Percentiles rank a stretch among this genome's conserved stretches.
phyloP scores from a whole-genome alignment of 2,329 filamentous ascomycete genomes.

The Nigrograna mackinnonii region DNA sequence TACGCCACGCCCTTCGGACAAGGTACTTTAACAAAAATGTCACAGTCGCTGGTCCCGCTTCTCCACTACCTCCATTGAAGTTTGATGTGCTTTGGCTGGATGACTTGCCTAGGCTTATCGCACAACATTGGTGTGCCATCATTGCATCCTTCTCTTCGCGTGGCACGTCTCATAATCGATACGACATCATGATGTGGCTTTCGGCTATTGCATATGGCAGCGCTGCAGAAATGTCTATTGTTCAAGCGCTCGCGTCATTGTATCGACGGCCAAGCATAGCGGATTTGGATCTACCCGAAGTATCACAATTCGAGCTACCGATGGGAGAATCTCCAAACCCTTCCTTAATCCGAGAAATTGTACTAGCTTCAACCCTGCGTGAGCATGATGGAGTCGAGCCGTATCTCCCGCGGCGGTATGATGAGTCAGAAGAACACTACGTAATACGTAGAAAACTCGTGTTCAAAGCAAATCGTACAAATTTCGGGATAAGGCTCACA shows the following conservation, averaged over 20 bases:
- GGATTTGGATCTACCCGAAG: not conserved
- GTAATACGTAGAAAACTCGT: too few relatives aligned
- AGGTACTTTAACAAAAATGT: not conserved
- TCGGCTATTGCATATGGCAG: constrained; percentile 26
- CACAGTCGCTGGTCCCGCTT: not conserved
- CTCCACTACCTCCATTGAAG: not conserved
- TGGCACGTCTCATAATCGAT: constrained; percentile 1
- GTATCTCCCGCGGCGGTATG: too few relatives aligned
- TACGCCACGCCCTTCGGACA: not conserved
- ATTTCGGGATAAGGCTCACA: too few relatives aligned
- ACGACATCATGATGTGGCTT: constrained; percentile 26
- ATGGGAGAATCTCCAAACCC: not conserved
- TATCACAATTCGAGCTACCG: not conserved
- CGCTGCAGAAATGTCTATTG: constrained; percentile 20
- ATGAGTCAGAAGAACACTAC: too few relatives aligned
- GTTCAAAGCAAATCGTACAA: too few relatives aligned
- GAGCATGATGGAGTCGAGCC: too few relatives aligned
- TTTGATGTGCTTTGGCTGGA: not conserved
- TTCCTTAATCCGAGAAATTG: not conserved
- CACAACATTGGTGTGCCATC: not conserved
- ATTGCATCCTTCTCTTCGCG: not conserved
- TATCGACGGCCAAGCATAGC: constrained; percentile 1
- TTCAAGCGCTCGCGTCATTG: constrained; percentile 25
- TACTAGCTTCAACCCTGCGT: too few relatives aligned
- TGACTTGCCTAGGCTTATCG: not conserved